Percentiles rank a stretch among this genome's conserved stretches.
phyloP scores from a whole-genome alignment of 2,329 filamentous ascomycete species.

The Didymellaceae sp. region DNA sequence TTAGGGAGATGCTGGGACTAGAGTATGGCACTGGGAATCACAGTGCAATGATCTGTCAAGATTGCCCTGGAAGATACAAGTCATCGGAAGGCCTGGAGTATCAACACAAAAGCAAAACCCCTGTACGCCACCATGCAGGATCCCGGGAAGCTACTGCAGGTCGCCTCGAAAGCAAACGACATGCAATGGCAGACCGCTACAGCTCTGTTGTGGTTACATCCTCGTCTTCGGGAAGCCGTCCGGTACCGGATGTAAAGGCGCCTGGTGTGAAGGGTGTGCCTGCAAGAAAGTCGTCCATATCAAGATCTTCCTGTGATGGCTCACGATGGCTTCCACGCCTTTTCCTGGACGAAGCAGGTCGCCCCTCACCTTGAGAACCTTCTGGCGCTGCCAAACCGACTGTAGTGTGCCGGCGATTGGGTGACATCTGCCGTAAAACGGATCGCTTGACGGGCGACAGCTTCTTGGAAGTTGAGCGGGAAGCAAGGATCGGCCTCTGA shows the following conservation, averaged over 20 bases:
- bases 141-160: background rate
- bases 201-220: conserved; percentile 32
- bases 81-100: background rate
- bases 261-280: conserved; percentile 47
- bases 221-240: conserved; percentile 28
- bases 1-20: too few relatives aligned
- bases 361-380: too few relatives aligned
- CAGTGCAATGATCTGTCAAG: too few relatives aligned
- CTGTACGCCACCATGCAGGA: conserved; percentile 3
- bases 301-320: conserved; percentile 41
- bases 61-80: background rate
- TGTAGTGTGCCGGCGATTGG: conserved; percentile 41
- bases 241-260: conserved; percentile 31
- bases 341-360: conserved; percentile 14
- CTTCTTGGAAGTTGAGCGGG: conserved; percentile 24
- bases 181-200: conserved; percentile 8
- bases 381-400: conserved; percentile 37
- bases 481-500: conserved; percentile 20
- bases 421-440: conserved; percentile 42
- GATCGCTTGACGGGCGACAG: conserved; percentile 34
- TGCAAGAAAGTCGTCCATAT: conserved; percentile 48
- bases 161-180: background rate
- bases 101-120: background rate
- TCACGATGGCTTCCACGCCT: conserved; percentile 29
- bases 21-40: too few relatives aligned